phyloP scores from a whole-genome alignment of 2,329 filamentous ascomycete species.

The Sporothrix euskadiensis region DNA sequence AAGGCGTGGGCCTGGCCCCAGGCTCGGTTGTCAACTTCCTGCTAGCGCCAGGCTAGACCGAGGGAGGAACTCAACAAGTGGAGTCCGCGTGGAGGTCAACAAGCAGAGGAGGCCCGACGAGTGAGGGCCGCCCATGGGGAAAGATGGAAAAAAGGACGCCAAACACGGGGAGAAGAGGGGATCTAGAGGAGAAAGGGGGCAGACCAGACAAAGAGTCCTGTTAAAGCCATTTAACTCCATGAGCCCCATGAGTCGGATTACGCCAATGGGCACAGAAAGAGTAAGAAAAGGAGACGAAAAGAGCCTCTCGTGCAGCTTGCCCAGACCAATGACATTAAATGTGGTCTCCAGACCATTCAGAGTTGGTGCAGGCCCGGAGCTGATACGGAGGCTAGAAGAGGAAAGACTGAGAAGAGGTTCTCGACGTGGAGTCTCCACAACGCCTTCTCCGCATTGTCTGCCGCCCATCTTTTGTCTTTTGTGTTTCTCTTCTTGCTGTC shows the following conservation, averaged over 20 bases:
- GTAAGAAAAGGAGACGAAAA: background rate
- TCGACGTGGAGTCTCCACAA: constrained; percentile 1
- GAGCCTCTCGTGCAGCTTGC: background rate
- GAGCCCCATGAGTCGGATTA: background rate
- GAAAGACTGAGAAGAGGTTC: background rate
- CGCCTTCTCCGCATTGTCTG: constrained; percentile 19
- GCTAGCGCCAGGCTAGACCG: constrained; percentile 15
- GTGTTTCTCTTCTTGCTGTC: background rate
- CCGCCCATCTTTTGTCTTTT: background rate
- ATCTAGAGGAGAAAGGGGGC: background rate
- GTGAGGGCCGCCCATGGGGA: background rate
- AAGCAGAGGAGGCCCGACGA: too few species aligned
- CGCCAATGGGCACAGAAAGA: background rate
- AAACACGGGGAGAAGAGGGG: background rate
- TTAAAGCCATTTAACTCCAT: background rate
- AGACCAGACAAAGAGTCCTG: background rate
- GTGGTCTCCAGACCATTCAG: constrained; percentile 9
- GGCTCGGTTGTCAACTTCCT: constrained; percentile 22
- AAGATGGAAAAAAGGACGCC: background rate
- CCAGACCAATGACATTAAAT: background rate
- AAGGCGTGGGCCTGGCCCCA: background rate
- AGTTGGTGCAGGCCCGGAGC: background rate
- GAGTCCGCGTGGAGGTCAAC: background rate
- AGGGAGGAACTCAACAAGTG: background rate
- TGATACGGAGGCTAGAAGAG: background rate